Base-by-base conservation (phyloP, 495 filamentous ascomycete genomes). In the Bryoglossum gracile region DNA sequence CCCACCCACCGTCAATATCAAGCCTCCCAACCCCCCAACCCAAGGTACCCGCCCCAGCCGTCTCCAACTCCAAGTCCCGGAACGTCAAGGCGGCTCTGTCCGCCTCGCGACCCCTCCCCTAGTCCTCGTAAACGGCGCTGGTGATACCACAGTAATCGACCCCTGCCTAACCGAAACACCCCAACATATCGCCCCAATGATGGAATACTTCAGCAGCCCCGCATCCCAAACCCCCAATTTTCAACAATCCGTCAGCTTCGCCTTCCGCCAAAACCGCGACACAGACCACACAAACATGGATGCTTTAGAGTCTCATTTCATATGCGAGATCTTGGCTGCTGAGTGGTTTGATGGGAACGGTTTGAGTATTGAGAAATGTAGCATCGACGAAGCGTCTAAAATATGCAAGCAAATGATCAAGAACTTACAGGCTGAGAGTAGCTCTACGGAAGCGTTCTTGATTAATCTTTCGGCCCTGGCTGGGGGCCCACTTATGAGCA, bases 21-120 rank as follows among this genome's bases (percentile, higher is more conserved):
- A 30, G 8, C 58, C n/a, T 45, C 54, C 51, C 43, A 54, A 42
- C 36, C 66, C 44, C 50, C 48, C 21, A 16, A 51, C n/a, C 25
- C 53, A 36, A 35, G 48, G 35, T 22, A 46, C 32, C 4, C 49
- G 51, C 22, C 75, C 56, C 62, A 78, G 61, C 62, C 72, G 82
- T 41, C 72, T 95, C 17, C 85, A 85, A 34, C 68, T 95, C 2
- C 89, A 92, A 61, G 89, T 94, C 8, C 89, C 89, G 1, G 76
- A 82, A 59, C 78, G 86, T 49, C 65, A 78, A 8, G 83, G 86
- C 2, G 84, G 80, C 0, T 75, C 84, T 8, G 84, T 95, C 1
- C 74, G 87, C 16, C 77, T 92, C 16, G 87, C 86, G 0, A 91
- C 86, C 0, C 87, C 87, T 8, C 83, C 83, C 6, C 54, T 49